Evolutionary conservation across 1,284 basidiomycete species (phyloP).

Genomic region (Rugosomyces carneus): DNA sequence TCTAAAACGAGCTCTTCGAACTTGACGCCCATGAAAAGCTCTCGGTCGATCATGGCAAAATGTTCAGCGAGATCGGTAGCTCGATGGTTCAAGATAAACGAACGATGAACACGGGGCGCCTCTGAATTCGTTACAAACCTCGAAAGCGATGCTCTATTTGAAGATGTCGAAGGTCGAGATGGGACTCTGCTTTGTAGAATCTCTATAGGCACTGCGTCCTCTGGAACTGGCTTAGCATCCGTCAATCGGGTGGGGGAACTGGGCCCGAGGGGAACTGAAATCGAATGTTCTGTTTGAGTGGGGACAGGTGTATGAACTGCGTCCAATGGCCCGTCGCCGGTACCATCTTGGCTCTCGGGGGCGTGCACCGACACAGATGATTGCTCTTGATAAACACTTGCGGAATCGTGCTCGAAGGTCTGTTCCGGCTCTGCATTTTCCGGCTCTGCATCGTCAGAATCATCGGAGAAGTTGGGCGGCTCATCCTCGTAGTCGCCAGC

Average conservation of each 20-base stretch:
- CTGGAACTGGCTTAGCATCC: constrained; percentile 45
- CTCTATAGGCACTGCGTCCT: constrained; percentile 61
- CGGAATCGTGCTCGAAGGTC: constrained; percentile 20
- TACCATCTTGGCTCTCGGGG: constrained; percentile 5
- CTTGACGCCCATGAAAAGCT: constrained; percentile 76
- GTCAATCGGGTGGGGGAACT: constrained; percentile 27
- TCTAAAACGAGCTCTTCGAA: constrained; percentile 78
- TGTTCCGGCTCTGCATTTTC: constrained; percentile 23
- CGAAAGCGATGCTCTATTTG: constrained; percentile 20
- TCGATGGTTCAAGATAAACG: constrained; percentile 57
- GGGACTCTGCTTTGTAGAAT: constrained; percentile 56
- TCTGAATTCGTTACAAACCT: constrained; percentile 26
- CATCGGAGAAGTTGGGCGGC: constrained; percentile 41
- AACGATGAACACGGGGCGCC: constrained; percentile 44
- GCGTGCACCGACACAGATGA: constrained; percentile 9
- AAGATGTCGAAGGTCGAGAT: constrained; percentile 30
- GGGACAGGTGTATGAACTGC: constrained; percentile 28
- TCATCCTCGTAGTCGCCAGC: constrained; percentile 57
- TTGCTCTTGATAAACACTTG: constrained; percentile 10
- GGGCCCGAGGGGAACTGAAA: constrained; percentile 20
- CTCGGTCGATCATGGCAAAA: constrained; percentile 83
- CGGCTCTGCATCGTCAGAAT: constrained; percentile 39
- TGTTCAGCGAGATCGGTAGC: constrained; percentile 70
- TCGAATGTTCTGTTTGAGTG: constrained; percentile 21
- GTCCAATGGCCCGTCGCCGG: constrained; percentile 10